Evolutionary conservation across 192 early-diverging fungal species (phyloP), one percentile per base, ranked within the genome.

Genomic region (Spizellomyces punctatus): DNA sequence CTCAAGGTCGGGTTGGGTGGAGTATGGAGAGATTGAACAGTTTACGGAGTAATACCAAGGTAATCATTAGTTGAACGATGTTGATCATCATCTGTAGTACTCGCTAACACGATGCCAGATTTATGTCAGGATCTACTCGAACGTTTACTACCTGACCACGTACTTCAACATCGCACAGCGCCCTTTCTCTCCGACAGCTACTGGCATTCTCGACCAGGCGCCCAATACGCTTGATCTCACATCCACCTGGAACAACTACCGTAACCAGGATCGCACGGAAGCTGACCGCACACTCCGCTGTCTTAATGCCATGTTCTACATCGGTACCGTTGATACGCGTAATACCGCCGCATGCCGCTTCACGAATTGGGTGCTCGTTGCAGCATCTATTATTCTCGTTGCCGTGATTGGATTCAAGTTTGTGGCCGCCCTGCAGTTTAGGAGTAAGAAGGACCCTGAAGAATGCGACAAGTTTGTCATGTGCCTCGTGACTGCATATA

Each of bases 401-500:
- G 60, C 85, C 16, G 89, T 96, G 22, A 95, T 98, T 63, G 82
- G 88, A 43, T 88, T 96, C 83, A 96, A 96, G 82, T 96, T 98
- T 69, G 75, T 96, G 56, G 95, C 95, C 14, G 94, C 95, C 8
- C 80, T 97, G 67, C 91, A 93, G 71, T 76, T 96, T 54, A 84
- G 88, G 44, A 72, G 79, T 10, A 77, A 83, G 45, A 82, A 87
- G n/a, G 86, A 86, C 65, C 89, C 91, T 1, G 90, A 95, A 73
- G 90, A 91, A 19, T 86, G 90, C 66, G 86, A 90, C 72, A 92
- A 92, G 77, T 96, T 97, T 81, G 89, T 94, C 61, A 88, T 97
- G 42, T 90, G 89, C 67, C 91, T 93, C 73, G 89, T 97, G 7
- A 95, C 95, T 16, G 96, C 94, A 75, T 96, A 94, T 77, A 95